phyloP scores from a whole-genome alignment of 140 eudicot genomes.

The Oenanthe javanica region DNA sequence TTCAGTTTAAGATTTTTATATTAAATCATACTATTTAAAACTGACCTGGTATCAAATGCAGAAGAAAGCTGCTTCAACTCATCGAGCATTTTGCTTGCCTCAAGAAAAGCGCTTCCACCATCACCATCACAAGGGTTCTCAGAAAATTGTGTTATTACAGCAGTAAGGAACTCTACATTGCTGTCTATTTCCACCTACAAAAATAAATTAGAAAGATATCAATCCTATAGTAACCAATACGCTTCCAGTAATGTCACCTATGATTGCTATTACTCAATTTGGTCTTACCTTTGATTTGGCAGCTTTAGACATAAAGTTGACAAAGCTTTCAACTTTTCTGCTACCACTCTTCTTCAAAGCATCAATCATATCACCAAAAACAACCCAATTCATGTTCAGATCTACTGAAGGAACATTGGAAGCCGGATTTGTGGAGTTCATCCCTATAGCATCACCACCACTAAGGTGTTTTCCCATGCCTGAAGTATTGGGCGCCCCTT shows the following conservation, averaged over 20 bases:
- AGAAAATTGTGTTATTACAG: background rate
- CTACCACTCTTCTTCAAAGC: slow-evolving; percentile 24
- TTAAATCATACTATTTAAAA: background rate
- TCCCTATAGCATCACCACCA: background rate
- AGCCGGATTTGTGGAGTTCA: background rate
- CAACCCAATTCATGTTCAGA: slow-evolving; percentile 16
- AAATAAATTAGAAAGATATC: background rate
- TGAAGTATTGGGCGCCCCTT: background rate
- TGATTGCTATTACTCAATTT: background rate
- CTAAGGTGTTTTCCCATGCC: background rate
- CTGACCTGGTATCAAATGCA: slow-evolving; percentile 35
- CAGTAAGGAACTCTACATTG: slow-evolving; percentile 11
- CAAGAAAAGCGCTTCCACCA: background rate
- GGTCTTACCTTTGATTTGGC: slow-evolving; percentile 28
- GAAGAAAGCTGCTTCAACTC: slow-evolving; percentile 26
- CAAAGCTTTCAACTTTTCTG: slow-evolving; percentile 13
- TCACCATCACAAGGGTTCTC: slow-evolving; percentile 11
- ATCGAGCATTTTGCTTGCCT: slow-evolving; percentile 10
- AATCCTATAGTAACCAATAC: too few species aligned
- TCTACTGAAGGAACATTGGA: background rate
- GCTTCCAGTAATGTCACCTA: background rate
- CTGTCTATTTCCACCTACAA: slow-evolving; percentile 28
- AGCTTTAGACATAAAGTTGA: slow-evolving; percentile 1
- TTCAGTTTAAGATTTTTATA: background rate
- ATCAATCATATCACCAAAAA: slow-evolving; percentile 23